Evolutionary conservation across 345 rosid genomes (phyloP), one percentile per base, ranked within the genome.

Genomic region (Passiflora organensis): DNA sequence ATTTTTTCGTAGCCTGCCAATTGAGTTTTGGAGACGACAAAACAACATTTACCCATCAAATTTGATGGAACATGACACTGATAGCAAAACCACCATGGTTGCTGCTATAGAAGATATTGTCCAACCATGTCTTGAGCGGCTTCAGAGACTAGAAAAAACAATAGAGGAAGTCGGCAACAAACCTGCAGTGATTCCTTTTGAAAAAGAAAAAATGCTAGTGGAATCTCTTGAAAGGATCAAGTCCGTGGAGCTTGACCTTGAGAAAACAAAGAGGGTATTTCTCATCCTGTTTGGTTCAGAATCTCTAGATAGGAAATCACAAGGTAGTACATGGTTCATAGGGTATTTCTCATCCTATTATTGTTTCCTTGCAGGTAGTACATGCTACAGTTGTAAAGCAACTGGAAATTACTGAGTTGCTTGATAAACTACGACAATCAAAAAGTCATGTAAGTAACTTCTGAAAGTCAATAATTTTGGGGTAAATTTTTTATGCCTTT

Each of bases 141-240:
- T 91, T 55, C 71, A 78, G 78, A 70, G 73, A 59, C 78, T 88
- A 42, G 98, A 91, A 77, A 82, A 77, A 51, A 62, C 48, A 53
- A 61, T 79, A 0, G 84, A 81, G 55, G 89, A 91, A 34, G 75
- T 91, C 32, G 60, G 73, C 52, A 80, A 72, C 69, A 86, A 78
- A 64, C 95, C 91, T 19, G 72, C 81, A 16, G 79, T n/a, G n/a
- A 84, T 91, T 36, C 98, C 98, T 2, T 20, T 66, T 24, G 98
- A 86, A 69, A 88, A 91, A 71, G 98, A 91, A 59, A 77, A 73
- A 67, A 80, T 88, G 78, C 78, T 91, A 10, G 63, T 74, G 74
- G 82, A 88, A 58, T 88, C 94, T 58, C 68, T 88, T 28, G 95
- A 88, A 55, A 81, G 98, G 69, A 91, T 91, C 52, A 91, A 78